A percentile compares a stretch with the other conserved stretches of the same genome.
phyloP scores from a whole-genome alignment of 1,139 yeast genomes.

The Candida frijolesensis region DNA sequence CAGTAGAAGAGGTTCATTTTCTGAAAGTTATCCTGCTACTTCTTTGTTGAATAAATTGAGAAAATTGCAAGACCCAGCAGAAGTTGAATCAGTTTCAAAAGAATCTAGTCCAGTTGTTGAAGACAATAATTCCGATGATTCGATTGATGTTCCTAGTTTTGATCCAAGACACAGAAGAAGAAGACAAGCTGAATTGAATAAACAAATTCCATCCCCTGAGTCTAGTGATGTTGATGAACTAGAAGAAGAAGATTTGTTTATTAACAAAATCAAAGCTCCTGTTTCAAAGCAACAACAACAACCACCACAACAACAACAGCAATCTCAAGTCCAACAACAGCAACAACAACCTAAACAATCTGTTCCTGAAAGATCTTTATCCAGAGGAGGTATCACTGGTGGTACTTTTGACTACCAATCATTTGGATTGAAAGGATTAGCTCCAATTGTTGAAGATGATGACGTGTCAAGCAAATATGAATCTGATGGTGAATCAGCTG shows the following conservation, averaged over 20 bases:
- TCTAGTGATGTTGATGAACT: constrained; percentile 17
- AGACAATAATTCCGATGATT: constrained; percentile 9
- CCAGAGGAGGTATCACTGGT: constrained; percentile 16
- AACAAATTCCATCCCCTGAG: constrained; percentile 14
- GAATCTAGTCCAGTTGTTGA: constrained; percentile 6
- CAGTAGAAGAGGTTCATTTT: constrained; percentile 14
- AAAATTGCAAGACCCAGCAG: constrained; percentile 1
- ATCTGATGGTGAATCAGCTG: constrained; percentile 27
- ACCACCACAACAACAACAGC: constrained; percentile 2
- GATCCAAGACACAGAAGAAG: constrained; percentile 14
- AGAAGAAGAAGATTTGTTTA: constrained; percentile 13
- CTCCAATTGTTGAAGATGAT: constrained; percentile 44
- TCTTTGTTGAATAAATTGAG: constrained; percentile 14
- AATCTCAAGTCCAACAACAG: constrained; percentile 3
- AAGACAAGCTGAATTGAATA: constrained; percentile 2
- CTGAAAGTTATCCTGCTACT: constrained; percentile 11
- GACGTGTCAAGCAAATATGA: constrained; percentile 40
- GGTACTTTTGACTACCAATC: constrained; percentile 30
- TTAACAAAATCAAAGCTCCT: constrained; percentile 7
- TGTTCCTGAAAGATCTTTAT: constrained; percentile 16
- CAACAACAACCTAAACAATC: constrained; percentile 10
- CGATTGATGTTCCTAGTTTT: constrained; percentile 11
- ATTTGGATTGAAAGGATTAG: constrained; percentile 40
- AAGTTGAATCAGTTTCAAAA: not conserved
- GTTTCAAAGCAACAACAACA: not conserved